A percentile compares a stretch with the other conserved stretches of the same genome.
These are phyloP conservation scores for Macroventuria anomochaeta DNA, from an alignment of 2,329 filamentous ascomycete genomes.

Conservation along the genomic window DNA sequence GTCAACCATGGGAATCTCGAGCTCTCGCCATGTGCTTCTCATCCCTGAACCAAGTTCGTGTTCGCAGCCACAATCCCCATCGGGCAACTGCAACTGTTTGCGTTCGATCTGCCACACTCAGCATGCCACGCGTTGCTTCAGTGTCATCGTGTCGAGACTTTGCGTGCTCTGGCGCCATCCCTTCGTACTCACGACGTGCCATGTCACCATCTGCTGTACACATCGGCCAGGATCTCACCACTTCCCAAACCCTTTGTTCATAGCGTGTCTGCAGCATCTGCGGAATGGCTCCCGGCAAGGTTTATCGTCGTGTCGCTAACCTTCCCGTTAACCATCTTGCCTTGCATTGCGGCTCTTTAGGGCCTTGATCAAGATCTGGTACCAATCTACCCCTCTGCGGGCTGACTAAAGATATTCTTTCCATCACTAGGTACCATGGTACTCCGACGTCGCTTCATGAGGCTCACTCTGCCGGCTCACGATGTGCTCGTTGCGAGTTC, in stretches of 20 bases:
- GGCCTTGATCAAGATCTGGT: conserved; percentile 7
- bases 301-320: neutral
- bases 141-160: conserved; percentile 24
- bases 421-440: neutral
- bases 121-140: conserved; percentile 24
- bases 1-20: conserved; percentile 5
- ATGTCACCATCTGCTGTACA: conserved; percentile 24
- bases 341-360: conserved; percentile 21
- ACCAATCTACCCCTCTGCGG: neutral
- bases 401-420: neutral
- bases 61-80: conserved; percentile 7
- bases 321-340: conserved; percentile 5
- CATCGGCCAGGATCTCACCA: conserved; percentile 13
- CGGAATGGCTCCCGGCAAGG: conserved; percentile 2
- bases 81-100: conserved; percentile 1
- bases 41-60: conserved; percentile 7
- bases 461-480: neutral
- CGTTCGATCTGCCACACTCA: conserved; percentile 11
- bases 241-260: conserved; percentile 5
- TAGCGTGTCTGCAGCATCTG: neutral
- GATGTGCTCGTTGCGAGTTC: neutral
- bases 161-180: conserved; percentile 26
- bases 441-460: neutral
- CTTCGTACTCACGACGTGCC: conserved; percentile 18
- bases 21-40: conserved; percentile 9